Percentiles rank a stretch among this genome's conserved stretches.
phyloP scores from a whole-genome alignment of 2,329 filamentous ascomycete species.

The Thelonectria olida region DNA sequence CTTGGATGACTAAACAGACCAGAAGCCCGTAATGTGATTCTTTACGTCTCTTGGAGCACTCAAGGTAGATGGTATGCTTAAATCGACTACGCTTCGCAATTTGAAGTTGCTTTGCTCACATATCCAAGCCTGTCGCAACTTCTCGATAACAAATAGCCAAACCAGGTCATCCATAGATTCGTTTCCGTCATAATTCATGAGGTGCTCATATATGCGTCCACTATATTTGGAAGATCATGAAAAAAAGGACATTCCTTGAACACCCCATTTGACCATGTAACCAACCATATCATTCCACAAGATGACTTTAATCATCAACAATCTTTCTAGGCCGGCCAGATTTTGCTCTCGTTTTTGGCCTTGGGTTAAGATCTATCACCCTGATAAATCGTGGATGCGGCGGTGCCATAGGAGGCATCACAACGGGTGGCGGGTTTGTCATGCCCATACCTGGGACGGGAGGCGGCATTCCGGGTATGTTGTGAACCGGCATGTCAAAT shows the following conservation, averaged over 20 bases:
- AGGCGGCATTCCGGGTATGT: conserved; percentile 8
- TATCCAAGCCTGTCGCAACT: neutral
- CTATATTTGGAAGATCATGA: neutral
- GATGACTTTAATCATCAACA: neutral
- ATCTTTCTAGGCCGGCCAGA: conserved; percentile 16
- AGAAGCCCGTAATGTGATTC: neutral
- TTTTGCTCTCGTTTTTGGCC: conserved; percentile 19
- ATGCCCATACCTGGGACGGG: neutral
- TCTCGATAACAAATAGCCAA: neutral
- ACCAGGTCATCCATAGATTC: neutral
- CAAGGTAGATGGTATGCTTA: neutral
- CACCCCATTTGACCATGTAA: neutral
- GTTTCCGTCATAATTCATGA: neutral
- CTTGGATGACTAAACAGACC: neutral
- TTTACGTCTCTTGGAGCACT: neutral
- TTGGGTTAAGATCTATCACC: conserved; percentile 1
- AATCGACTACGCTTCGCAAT: neutral
- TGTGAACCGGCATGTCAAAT: neutral
- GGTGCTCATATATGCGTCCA: neutral
- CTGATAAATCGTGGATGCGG: conserved; percentile 17
- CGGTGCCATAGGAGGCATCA: conserved; percentile 19
- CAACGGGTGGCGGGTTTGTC: conserved; percentile 5
- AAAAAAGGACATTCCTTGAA: neutral
- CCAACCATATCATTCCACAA: neutral
- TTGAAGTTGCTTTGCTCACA: neutral